Conservation (phyloP, 2,329 filamentous ascomycete species). For the Penicillium brevicompactum region DNA sequence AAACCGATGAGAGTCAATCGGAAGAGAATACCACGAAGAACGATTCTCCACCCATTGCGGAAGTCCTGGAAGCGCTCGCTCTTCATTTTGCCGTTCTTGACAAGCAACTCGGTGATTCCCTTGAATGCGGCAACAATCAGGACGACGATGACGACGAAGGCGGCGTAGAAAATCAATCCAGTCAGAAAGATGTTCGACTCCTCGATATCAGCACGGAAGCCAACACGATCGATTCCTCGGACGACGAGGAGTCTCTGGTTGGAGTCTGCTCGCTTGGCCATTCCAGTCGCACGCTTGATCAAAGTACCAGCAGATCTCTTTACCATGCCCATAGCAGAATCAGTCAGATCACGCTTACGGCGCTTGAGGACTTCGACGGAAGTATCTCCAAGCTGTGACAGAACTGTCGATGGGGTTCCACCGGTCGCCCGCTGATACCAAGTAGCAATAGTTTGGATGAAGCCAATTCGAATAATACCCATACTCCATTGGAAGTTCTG, state of each 20-base stretch:
- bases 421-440: conserved; percentile 97
- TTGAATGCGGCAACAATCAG: conserved; percentile 78
- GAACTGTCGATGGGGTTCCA: conserved; percentile 76
- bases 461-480: conserved; percentile 87
- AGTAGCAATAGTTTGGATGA: conserved; percentile 84
- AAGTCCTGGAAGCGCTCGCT: conserved; percentile 88
- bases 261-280: conserved; percentile 56
- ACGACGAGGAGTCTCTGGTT: conserved; percentile 56
- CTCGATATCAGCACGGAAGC: conserved; percentile 83
- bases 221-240: conserved; percentile 83
- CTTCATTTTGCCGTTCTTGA: conserved; percentile 76
- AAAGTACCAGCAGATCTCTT: conserved; percentile 24
- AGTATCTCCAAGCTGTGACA: conserved; percentile 71
- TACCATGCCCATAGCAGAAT: conserved; percentile 32
- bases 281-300: conserved; percentile 23
- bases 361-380: conserved; percentile 81
- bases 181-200: conserved; percentile 92
- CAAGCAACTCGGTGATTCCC: conserved; percentile 72
- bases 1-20: conserved; percentile 87
- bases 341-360: conserved; percentile 50
- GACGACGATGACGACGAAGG: conserved; percentile 76
- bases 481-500: conserved; percentile 99
- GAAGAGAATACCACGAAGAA: conserved; percentile 92
- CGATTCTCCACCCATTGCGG: conserved; percentile 89
- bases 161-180: conserved; percentile 82